These are phyloP conservation scores for Paramarasmius palmivorus DNA, from an alignment of 1,284 basidiomycete species.

Conservation along the genomic window DNA sequence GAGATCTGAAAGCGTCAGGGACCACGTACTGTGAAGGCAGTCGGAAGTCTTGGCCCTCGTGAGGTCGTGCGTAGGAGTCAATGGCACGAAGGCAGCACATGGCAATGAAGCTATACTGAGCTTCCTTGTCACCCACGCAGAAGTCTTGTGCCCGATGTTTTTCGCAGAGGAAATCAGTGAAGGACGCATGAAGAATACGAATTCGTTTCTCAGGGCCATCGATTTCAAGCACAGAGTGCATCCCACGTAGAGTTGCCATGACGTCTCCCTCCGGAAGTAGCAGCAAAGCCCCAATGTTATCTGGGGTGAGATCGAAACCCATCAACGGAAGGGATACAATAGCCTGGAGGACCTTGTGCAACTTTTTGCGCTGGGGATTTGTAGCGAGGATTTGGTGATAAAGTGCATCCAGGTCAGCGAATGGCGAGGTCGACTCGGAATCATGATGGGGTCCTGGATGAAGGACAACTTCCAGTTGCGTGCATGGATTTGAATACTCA, in stretches of 20 bases:
- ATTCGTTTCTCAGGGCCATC: not conserved
- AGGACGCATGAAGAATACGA: not conserved
- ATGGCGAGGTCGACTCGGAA: slow-evolving; percentile 9
- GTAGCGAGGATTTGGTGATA: not conserved
- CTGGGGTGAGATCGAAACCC: not conserved
- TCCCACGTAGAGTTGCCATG: not conserved
- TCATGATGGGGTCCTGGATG: slow-evolving; percentile 2
- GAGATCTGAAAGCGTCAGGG: too few species aligned
- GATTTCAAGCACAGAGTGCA: not conserved
- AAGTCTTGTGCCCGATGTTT: too few species aligned
- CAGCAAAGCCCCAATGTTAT: not conserved
- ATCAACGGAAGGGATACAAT: not conserved
- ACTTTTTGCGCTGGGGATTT: not conserved
- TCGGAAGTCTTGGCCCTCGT: too few species aligned
- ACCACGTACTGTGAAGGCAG: too few species aligned
- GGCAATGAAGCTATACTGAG: too few species aligned
- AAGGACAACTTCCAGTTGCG: slow-evolving; percentile 23
- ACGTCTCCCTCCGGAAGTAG: not conserved
- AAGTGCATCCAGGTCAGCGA: slow-evolving; percentile 25
- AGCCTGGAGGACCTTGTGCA: not conserved
- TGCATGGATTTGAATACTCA: slow-evolving; percentile 20
- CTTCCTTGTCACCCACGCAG: too few species aligned
- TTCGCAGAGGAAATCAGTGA: slow-evolving; percentile 1
- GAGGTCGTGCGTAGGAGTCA: too few species aligned
- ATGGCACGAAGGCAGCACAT: too few species aligned